Evolutionary conservation across 225 moss, liverwort and hornwort genomes (phyloP).

Genomic region (Sphagnum tenellum): DNA sequence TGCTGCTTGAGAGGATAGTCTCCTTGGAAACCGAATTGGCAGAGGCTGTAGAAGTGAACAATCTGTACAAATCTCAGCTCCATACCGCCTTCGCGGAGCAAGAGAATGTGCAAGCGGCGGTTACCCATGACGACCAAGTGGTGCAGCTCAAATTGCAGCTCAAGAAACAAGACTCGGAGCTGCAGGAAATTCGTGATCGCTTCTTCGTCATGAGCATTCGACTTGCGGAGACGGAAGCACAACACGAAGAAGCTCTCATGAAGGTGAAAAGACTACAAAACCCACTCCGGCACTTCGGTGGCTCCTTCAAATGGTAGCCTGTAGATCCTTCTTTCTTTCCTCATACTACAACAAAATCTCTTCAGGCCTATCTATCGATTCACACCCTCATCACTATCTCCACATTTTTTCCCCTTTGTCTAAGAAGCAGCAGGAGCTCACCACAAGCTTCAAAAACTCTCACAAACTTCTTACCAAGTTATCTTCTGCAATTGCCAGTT

Average conservation of each 20-base stretch:
- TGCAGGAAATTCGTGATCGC: slow-evolving; percentile 52
- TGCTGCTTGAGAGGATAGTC: slow-evolving; percentile 30
- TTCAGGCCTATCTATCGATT: too few species aligned
- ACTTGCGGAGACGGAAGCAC: slow-evolving; percentile 47
- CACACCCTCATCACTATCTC: too few species aligned
- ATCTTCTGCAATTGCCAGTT: too few species aligned
- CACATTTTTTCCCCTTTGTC: too few species aligned
- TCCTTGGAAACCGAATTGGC: slow-evolving; percentile 47
- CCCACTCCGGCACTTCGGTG: slow-evolving; percentile 37
- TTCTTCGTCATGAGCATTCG: slow-evolving; percentile 46
- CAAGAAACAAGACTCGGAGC: slow-evolving; percentile 26
- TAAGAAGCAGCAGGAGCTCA: too few species aligned
- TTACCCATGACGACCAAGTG: slow-evolving; percentile 19
- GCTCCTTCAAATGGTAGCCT: slow-evolving; percentile 47
- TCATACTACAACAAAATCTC: too few species aligned
- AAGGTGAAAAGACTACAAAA: slow-evolving; percentile 42
- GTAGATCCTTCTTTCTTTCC: too few species aligned
- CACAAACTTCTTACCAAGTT: too few species aligned
- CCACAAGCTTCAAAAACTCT: too few species aligned
- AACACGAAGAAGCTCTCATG: slow-evolving; percentile 58
- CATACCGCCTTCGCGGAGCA: slow-evolving; percentile 42
- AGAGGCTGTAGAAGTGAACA: slow-evolving; percentile 50
- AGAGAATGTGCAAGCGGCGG: slow-evolving; percentile 9
- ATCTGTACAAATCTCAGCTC: slow-evolving; percentile 40
- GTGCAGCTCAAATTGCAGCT: slow-evolving; percentile 23